phyloP scores from a whole-genome alignment of 257 asterid species.

The Galeopsis tetrahit region DNA sequence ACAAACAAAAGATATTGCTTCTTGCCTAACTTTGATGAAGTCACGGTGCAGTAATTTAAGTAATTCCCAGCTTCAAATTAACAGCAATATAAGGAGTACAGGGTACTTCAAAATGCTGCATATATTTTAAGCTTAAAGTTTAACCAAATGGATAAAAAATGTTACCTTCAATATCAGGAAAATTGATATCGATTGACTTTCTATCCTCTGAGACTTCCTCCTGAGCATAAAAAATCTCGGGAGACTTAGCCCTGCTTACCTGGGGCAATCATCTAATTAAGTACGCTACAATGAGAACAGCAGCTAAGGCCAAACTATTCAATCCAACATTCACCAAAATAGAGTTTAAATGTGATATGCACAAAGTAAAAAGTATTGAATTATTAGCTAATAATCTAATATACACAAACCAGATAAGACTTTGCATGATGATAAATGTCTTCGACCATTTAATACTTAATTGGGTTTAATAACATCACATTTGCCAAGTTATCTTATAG shows the following conservation, averaged over 20 bases:
- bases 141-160: slow-evolving; percentile 15
- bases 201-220: slow-evolving; percentile 46
- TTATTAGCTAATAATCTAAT: neutral
- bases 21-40: neutral
- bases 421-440: neutral
- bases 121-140: neutral
- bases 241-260: slow-evolving; percentile 74
- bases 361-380: neutral
- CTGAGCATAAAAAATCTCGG: slow-evolving; percentile 39
- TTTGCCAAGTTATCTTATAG: slow-evolving; percentile 11
- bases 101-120: neutral
- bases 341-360: neutral
- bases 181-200: slow-evolving; percentile 39
- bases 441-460: slow-evolving; percentile 1
- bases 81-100: neutral
- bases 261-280: slow-evolving; percentile 36
- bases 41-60: neutral
- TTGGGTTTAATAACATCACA: neutral
- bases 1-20: slow-evolving; percentile 5
- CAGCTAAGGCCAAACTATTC: neutral
- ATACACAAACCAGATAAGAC: neutral
- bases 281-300: neutral
- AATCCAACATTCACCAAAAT: neutral
- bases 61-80: slow-evolving; percentile 3
- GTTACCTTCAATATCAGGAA: slow-evolving; percentile 56